Evolutionary conservation across 768 basidiomycete species (phyloP), one percentile per base, ranked within the genome.

Genomic region (Harrya chromipes): DNA sequence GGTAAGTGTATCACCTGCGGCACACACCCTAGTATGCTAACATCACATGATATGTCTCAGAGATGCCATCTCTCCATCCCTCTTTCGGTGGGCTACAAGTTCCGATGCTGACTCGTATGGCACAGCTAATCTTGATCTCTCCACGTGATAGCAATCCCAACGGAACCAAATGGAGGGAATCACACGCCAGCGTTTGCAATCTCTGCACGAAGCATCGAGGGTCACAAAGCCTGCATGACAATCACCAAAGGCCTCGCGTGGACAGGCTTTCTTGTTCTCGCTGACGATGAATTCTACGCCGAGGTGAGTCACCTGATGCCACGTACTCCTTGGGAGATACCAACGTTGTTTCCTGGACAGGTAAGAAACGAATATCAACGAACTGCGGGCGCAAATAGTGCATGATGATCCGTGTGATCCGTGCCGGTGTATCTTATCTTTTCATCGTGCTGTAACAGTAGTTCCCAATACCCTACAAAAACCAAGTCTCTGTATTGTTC

Each of bases 171-270:
- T 43, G 87, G 86, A 36, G 83, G 82, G n/a, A 90, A 90, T 59
- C 88, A 90, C 58, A 88, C 88, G 1, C 72, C 80, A 10, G 78
- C 72, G 4, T 90, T 90, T 63, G 70, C 84, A 19, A 66, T 70
- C 45, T 74, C 88, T 21, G 83, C 86, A 23, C 71, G 73, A 24
- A 81, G 77, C 37, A 59, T 69, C 35, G 79, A 80, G 52, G 88
- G 88, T 13, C 88, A 90, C 59, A 72, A 72, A 39, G 73, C 74
- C 19, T 80, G 80, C 26, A 75, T 90, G 63, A 60, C 65, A 8
- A 69, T 81, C 24, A 73, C 79, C 27, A 85, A 84, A 56, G 82
- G 76, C 19, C 65, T 90, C 31, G 85, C 87, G 4, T 68, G 77
- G 49, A 81, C 79, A 4, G 84, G 79, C 1, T 75, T 85, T 53